phyloP scores from a whole-genome alignment of 2,329 filamentous ascomycete genomes.

The Aspergillus fumigatiaffinis region DNA sequence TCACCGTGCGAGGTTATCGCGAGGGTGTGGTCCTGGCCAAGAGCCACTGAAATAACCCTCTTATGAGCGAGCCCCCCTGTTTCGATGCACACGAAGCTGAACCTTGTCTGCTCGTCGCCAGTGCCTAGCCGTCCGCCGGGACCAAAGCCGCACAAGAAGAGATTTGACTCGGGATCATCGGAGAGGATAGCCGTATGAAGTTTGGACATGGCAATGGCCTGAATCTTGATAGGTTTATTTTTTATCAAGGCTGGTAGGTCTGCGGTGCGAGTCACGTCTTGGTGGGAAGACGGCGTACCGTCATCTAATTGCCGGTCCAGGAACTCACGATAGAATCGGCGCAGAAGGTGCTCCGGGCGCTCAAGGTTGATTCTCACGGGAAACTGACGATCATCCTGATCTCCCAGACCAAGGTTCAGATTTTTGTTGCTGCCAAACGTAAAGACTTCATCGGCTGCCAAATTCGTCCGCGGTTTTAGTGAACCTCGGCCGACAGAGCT shows the following conservation, averaged over 20 bases:
- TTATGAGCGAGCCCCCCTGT: slow-evolving; percentile 68
- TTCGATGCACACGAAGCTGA: slow-evolving; percentile 78
- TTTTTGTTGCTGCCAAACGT: slow-evolving; percentile 98
- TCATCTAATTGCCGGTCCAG: slow-evolving; percentile 39
- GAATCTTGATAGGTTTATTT: slow-evolving; percentile 68
- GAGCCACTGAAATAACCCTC: slow-evolving; percentile 69
- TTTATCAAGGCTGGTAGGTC: slow-evolving; percentile 70
- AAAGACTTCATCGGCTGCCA: slow-evolving; percentile 78
- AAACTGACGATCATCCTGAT: slow-evolving; percentile 90
- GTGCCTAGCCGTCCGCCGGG: slow-evolving; percentile 84
- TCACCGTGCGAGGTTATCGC: slow-evolving; percentile 83
- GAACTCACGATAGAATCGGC: slow-evolving; percentile 68
- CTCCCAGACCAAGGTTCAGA: slow-evolving; percentile 84
- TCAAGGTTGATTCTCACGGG: slow-evolving; percentile 77
- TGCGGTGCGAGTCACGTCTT: slow-evolving; percentile 35
- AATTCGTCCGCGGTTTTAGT: slow-evolving; percentile 32
- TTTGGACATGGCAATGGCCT: slow-evolving; percentile 84
- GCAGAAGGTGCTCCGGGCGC: slow-evolving; percentile 72
- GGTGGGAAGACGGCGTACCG: slow-evolving; percentile 16
- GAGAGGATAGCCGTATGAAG: slow-evolving; percentile 87
- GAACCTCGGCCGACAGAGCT: slow-evolving; percentile 29
- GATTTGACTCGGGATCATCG: slow-evolving; percentile 78
- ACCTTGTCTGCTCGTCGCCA: slow-evolving; percentile 84
- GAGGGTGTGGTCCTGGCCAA: slow-evolving; percentile 89
- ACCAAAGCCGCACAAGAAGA: slow-evolving; percentile 90